Evolutionary conservation across 2,329 filamentous ascomycete genomes (phyloP).

Genomic region (Fusarium circinatum): DNA sequence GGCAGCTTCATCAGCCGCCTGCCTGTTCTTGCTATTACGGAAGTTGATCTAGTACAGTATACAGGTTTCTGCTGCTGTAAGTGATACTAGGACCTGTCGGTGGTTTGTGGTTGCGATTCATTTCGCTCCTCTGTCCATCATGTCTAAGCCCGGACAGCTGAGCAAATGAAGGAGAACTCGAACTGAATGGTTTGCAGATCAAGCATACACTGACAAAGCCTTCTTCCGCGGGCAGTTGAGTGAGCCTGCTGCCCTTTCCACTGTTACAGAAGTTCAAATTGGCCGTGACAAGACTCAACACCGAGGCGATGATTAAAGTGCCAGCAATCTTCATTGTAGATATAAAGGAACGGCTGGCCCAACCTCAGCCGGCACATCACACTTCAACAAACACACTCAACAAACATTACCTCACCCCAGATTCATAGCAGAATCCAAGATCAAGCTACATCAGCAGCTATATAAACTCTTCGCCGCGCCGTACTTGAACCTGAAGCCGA

Average conservation of each 20-base stretch:
- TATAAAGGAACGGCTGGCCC: rapidly evolving
- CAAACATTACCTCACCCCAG: background rate
- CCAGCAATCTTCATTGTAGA: rapidly evolving
- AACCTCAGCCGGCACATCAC: background rate
- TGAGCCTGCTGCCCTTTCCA: too few species aligned
- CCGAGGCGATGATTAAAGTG: rapidly evolving
- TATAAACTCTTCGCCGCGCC: background rate
- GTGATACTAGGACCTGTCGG: rapidly evolving
- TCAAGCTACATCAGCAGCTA: background rate
- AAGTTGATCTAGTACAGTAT: rapidly evolving
- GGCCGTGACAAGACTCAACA: too few species aligned
- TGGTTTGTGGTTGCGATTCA: rapidly evolving
- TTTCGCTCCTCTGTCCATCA: rapidly evolving
- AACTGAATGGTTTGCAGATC: rapidly evolving
- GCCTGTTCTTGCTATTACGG: rapidly evolving
- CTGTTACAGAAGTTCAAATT: too few species aligned
- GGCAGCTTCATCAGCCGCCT: background rate
- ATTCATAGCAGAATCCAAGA: background rate
- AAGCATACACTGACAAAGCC: background rate
- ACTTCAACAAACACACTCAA: rapidly evolving
- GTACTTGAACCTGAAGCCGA: background rate
- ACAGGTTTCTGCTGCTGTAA: rapidly evolving
- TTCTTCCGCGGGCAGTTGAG: background rate
- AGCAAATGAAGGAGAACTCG: rapidly evolving
- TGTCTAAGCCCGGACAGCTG: rapidly evolving